phyloP scores from a whole-genome alignment of 2,329 filamentous ascomycete species.

The Nectriaceae sp. region DNA sequence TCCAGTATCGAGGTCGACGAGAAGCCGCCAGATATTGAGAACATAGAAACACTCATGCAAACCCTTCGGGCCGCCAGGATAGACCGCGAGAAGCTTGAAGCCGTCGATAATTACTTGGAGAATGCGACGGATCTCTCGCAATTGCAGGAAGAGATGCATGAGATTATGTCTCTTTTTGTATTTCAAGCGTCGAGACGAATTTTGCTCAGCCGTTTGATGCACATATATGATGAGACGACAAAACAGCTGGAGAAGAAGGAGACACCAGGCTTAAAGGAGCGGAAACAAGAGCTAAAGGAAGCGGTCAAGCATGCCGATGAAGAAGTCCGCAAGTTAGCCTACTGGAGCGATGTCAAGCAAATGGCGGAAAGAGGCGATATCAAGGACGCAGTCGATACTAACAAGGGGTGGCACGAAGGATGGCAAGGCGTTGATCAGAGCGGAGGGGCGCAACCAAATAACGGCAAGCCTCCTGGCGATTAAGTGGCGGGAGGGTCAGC shows the following conservation, averaged over 20 bases:
- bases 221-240: slow-evolving; percentile 51
- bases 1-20: slow-evolving; percentile 49
- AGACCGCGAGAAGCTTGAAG: slow-evolving; percentile 88
- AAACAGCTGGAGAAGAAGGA: slow-evolving; percentile 41
- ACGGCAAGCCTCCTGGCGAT: slow-evolving; percentile 20
- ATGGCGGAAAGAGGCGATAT: slow-evolving; percentile 60
- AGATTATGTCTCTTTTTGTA: slow-evolving; percentile 83
- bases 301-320: slow-evolving; percentile 77
- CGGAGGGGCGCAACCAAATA: slow-evolving; percentile 44
- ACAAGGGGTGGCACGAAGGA: slow-evolving; percentile 38
- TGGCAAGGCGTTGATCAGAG: slow-evolving; percentile 58
- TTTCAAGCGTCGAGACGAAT: slow-evolving; percentile 86
- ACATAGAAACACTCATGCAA: slow-evolving; percentile 69
- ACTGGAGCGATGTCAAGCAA: slow-evolving; percentile 81
- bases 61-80: slow-evolving; percentile 71
- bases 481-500: slow-evolving; percentile 17
- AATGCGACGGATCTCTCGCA: slow-evolving; percentile 77
- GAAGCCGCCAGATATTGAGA: slow-evolving; percentile 59
- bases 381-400: slow-evolving; percentile 43
- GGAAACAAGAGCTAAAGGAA: slow-evolving; percentile 69
- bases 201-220: slow-evolving; percentile 69
- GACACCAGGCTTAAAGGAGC: slow-evolving; percentile 35
- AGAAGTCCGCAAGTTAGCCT: slow-evolving; percentile 79
- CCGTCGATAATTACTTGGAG: slow-evolving; percentile 78
- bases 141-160: slow-evolving; percentile 75